Base-by-base conservation (phyloP, 2,329 filamentous ascomycete species). In the Didymella pinodella region DNA sequence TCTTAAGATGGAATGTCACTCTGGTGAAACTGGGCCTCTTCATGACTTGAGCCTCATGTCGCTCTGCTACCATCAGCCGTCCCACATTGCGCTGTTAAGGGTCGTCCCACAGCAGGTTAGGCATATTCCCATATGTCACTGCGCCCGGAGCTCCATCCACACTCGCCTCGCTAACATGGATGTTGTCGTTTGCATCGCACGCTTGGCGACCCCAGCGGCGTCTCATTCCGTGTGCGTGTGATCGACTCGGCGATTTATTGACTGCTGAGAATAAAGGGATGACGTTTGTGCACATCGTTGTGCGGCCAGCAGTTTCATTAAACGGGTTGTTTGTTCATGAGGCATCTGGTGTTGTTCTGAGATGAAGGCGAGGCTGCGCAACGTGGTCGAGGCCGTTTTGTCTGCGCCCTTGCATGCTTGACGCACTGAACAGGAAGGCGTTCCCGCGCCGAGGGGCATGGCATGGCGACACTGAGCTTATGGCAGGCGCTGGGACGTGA, bases 171-270 rank as follows among this genome's bases (percentile, higher is more conserved):
- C 32, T 43, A 46, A 48, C 50, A 25, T 43, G 56, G 56, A 54
- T 59, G 49, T 46, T 26, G 32, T 18, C 32, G 38, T 29, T 50
- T 47, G 50, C 41, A 53, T 29, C 51, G 28, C 43, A 20, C 51
- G 47, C 56, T 54, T 50, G 50, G 56, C 50, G 40, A 50, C 26
- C 44, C 49, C 49, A 45, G 49, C 56, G 50, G 50, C 56, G 31
- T 46, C 38, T 54, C 56, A 59, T 51, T 48, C 54, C 56, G 32
- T 51, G 46, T 48, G 56, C 46, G 56, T 31, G 12, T 47, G 50
- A 54, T 59, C 50, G 56, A 50, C 50, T 54, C 56, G 50, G 56
- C 40, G 41, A 54, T 54, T 51, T 47, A 46, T 41, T 36, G 45
- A 36, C 31, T 32, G 34, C 51, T 49, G n/a, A 38, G 46, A 57